Evolutionary conservation across 441 rosid genomes (phyloP).

Genomic region (Populus hybrid): DNA sequence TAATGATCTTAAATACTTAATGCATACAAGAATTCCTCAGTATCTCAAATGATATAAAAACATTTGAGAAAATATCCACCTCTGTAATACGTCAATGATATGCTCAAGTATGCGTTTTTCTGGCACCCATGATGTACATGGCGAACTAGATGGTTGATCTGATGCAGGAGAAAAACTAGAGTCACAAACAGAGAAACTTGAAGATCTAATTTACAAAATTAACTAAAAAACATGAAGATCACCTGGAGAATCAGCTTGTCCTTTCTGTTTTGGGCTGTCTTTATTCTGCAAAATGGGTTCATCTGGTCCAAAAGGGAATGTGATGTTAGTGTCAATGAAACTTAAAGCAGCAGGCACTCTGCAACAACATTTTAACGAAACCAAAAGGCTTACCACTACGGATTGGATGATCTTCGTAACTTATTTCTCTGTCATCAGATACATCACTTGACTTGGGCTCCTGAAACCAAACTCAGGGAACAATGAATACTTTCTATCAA

Average conservation of each 20-base stretch:
- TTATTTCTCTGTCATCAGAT: constrained; percentile 21
- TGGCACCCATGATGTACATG: constrained; percentile 28
- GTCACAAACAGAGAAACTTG: constrained; percentile 19
- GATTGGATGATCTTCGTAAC: constrained; percentile 21
- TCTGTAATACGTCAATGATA: constrained; percentile 48
- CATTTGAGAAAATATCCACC: constrained; percentile 31
- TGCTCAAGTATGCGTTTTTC: constrained; percentile 42
- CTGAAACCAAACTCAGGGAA: constrained; percentile 23
- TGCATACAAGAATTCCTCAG: background rate
- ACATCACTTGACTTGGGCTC: constrained; percentile 18
- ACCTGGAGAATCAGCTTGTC: constrained; percentile 23
- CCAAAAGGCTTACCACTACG: constrained; percentile 28
- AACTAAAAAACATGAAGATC: constrained; percentile 4
- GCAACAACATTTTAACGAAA: constrained; percentile 4
- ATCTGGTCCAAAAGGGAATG: constrained; percentile 22
- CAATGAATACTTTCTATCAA: constrained; percentile 5
- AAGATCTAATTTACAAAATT: constrained; percentile 7
- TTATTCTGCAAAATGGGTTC: constrained; percentile 15
- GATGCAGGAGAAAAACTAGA: constrained; percentile 16
- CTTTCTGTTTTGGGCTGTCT: constrained; percentile 13
- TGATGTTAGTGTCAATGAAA: constrained; percentile 5
- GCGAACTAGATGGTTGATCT: constrained; percentile 28
- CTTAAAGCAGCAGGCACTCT: background rate
- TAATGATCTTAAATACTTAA: background rate
- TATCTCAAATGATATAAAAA: background rate